Base-by-base conservation (phyloP, 768 basidiomycete genomes). In the Leucocoprinus leucothites region DNA sequence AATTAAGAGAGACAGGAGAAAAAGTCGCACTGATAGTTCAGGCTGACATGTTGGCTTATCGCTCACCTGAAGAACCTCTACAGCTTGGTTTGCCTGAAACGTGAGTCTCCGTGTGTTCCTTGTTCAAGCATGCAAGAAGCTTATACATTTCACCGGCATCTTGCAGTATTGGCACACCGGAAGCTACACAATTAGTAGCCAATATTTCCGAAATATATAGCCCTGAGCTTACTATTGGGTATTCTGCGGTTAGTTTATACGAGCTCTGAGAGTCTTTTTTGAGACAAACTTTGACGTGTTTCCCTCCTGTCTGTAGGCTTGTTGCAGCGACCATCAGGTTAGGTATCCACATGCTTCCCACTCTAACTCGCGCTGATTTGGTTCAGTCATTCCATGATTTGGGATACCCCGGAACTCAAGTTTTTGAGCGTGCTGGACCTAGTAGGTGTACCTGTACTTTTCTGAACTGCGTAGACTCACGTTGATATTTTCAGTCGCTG, bases 261-360 rank as follows among this genome's bases (percentile, higher is more conserved):
- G 19, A 38, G 55, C 16, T 56, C 1, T 26, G 26, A 44, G 25
- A 21, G 44, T 22, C 21, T 48, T 24, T 19, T 25, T 25, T 6
- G 13, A 46, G 40, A 55, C 19, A 41, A 51, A 36, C 24, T 31
- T 47, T 56, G 40, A 42, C 48, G 25, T 40, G 9, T 14, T 14
- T 41, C 6, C n/a, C 31, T 42, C 8, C 34, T 50, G 51, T 44
- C 54, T 60, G 3, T 56, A 87, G 73, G 91, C 82, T 24, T 97
- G 94, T 70, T 97, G 94, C 72, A 94, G 91, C 61, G 94, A 95
- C 63, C 91, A 96, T 65, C 90, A 92, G 77, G 87, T 82, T 64
- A 59, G 4, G 31, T 16, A 51, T 24, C 9, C 25, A 22, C 42
- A 16, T 18, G 48, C 49, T 34, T 7, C 28, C 3, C 25, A n/a